A percentile compares a stretch with the other conserved stretches of the same genome.
Conservation (phyloP, 179 eudicot genomes). For the Beta lomatogona region DNA sequence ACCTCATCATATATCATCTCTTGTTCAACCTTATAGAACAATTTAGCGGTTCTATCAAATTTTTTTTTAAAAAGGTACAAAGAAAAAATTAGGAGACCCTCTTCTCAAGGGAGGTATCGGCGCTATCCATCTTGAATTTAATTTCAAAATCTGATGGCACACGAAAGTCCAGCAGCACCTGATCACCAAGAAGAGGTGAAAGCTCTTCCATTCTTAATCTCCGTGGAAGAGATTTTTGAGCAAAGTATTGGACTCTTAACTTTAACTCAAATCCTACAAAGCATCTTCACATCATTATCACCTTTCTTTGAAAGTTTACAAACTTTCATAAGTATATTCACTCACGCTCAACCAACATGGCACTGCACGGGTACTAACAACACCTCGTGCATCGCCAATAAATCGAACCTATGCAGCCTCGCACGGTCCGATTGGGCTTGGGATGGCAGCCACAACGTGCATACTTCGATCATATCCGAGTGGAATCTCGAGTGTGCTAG, state of each 20-base stretch:
- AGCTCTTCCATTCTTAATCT: not conserved
- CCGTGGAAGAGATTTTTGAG: conserved; percentile 4
- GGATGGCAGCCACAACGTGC: not conserved
- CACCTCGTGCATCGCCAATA: not conserved
- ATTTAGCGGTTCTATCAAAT: not conserved
- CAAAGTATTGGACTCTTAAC: conserved; percentile 13
- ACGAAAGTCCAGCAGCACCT: not conserved
- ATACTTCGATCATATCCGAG: conserved; percentile 28
- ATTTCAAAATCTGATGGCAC: not conserved
- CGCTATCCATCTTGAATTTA: no score
- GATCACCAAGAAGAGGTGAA: not conserved
- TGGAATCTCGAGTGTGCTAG: conserved; percentile 27
- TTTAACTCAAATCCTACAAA: conserved; percentile 6
- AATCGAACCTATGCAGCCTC: conserved; percentile 11
- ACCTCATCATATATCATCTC: no score
- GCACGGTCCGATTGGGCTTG: conserved; percentile 16
- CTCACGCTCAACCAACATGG: conserved; percentile 24
- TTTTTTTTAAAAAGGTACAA: no score
- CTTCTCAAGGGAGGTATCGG: no score
- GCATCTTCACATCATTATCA: conserved; percentile 17
- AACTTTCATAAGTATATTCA: conserved; percentile 17
- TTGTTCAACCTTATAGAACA: no score
- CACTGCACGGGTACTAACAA: conserved; percentile 6
- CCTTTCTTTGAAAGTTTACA: conserved; percentile 26
- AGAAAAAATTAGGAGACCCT: no score